Evolutionary conservation across 2,329 filamentous ascomycete species (phyloP), one percentile per base, ranked within the genome.

Genomic region (Monilinia vaccinii-corymbosi): DNA sequence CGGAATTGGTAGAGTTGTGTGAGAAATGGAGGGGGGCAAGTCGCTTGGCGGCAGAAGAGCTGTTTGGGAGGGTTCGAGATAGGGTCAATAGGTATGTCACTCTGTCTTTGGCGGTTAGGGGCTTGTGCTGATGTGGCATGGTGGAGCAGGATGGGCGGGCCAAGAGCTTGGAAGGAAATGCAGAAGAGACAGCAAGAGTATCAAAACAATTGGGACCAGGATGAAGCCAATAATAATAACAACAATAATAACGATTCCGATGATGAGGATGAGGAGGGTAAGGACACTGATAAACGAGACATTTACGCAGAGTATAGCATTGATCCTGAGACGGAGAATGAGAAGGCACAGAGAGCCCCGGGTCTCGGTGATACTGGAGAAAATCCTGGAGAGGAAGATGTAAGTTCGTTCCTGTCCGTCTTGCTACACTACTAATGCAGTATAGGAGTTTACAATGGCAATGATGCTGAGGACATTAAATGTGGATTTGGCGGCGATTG

Each of bases 381-480:
- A 34, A 69, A 69, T 53, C 70, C 72, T 38, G 72, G 71, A 56
- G 72, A 75, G n/a, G 71, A 76, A 25, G 75, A 74, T 57, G 73
- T 72, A 70, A 60, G 75, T 75, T 71, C 75, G 45, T 38, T 18
- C 74, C 74, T 61, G 25, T 36, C 31, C 16, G 36, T 21, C 21
- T 36, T 31, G 28, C 28, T 38, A 52, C 21, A 32, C 21, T 14
- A 44, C 61, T 66, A 52, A 66, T 48, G 44, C 16, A 40, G 10
- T 46, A 8, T 65, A 85, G 83, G 79, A 79, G 14, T 87, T 88
- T 67, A 87, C 83, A 14, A 86, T 89, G 79, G 83, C 81, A 51
- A 83, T 82, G 78, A 88, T 88, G 85, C 76, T 89, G 18, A 79
- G 79, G 64, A 82, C 79, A 34, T 73, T 88, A 61, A 85, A 86